Evolutionary conservation across 176 grass and related monocot species (phyloP).

Genomic region (Musa schizocarpa): DNA sequence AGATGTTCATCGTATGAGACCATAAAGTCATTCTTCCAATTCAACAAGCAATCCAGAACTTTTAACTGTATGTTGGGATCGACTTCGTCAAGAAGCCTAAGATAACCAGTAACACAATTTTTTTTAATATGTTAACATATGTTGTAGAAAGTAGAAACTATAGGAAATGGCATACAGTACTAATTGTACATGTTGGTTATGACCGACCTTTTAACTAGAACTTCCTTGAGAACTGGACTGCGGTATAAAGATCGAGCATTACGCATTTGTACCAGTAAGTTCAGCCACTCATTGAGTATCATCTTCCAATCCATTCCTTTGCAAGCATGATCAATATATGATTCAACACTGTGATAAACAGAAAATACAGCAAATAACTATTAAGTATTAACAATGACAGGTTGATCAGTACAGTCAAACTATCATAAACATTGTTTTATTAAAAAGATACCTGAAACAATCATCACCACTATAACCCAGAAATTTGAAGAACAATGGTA

Average conservation of each 20-base stretch:
- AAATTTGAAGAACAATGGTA: slow-evolving; percentile 86
- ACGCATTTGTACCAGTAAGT: slow-evolving; percentile 54
- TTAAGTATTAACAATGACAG: slow-evolving; percentile 12
- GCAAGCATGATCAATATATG: slow-evolving; percentile 51
- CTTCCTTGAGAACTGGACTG: slow-evolving; percentile 61
- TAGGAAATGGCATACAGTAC: background rate
- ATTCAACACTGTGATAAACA: slow-evolving; percentile 48
- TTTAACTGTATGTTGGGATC: slow-evolving; percentile 75
- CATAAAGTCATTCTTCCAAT: slow-evolving; percentile 78
- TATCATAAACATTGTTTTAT: slow-evolving; percentile 1
- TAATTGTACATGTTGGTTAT: background rate
- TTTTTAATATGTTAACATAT: background rate
- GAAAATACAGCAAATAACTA: slow-evolving; percentile 15
- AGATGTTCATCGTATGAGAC: slow-evolving; percentile 50
- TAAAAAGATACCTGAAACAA: slow-evolving; percentile 46
- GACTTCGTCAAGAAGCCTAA: slow-evolving; percentile 75
- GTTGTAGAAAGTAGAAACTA: too few species aligned
- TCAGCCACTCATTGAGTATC: slow-evolving; percentile 93
- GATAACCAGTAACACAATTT: background rate
- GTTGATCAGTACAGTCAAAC: slow-evolving; percentile 1
- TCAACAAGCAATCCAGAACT: slow-evolving; percentile 81
- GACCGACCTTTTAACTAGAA: slow-evolving; percentile 64
- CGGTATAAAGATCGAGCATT: slow-evolving; percentile 80
- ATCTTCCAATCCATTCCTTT: slow-evolving; percentile 73
- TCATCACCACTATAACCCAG: slow-evolving; percentile 58